Evolutionary conservation across 2,329 filamentous ascomycete species (phyloP), one percentile per base, ranked within the genome.

Genomic region (Monosporascus cannonballus): DNA sequence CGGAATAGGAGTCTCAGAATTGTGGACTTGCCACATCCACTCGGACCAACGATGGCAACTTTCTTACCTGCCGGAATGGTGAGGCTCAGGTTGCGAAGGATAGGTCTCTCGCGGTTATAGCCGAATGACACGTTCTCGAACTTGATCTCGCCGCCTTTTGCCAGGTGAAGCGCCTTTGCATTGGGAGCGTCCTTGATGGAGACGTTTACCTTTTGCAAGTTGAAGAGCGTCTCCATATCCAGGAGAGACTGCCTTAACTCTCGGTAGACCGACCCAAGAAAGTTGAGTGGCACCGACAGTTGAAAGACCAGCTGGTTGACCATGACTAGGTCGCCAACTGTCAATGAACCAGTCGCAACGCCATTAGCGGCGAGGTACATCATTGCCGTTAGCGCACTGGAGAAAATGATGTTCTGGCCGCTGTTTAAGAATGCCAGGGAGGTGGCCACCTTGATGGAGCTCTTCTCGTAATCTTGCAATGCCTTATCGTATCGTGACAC

Each of bases 241-340:
- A 99, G 78, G 45, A 99, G 78, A 22, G 90, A 96, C 73, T 99
- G 94, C 52, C 94, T 83, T 51, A 99, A 80, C 73, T 99, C 94
- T 61, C 94, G 87, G 69, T 99, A 99, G 14, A 99, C 93, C 15
- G 91, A 96, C n/a, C 94, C 94, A 4, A 99, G 77, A 71, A 99
- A 99, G 76, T 99, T 99, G 55, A 99, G 80, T 0, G 94, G 94
- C 4, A 99, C 90, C 0, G 91, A 96, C 6, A 99, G 85, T 72
- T 99, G 94, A 73, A 99, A 99, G 54, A 99, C 92, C 18, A 99
- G 85, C 75, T 97, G 94, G 70, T 99, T 99, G 61, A 99, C 90
- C 90, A 99, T 95, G 67, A 99, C 94, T 34, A 99, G 78, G 67
- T 99, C 95, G 54, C 94, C 94, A 15, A 99, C 92, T 0, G 93